phyloP scores from a whole-genome alignment of 192 early-diverging fungal species.

The Oehlia diaphana region DNA sequence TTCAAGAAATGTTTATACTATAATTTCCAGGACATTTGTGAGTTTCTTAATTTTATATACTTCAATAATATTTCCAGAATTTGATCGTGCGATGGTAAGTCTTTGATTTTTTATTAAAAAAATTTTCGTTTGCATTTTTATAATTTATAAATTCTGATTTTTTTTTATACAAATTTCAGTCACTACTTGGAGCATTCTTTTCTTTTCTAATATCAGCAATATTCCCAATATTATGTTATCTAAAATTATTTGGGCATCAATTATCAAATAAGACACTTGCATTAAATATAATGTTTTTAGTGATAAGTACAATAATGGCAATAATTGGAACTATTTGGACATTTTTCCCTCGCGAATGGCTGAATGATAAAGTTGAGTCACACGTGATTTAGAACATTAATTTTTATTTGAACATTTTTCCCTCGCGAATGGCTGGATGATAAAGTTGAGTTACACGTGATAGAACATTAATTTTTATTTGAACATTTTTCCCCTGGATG shows the following conservation, averaged over 20 bases:
- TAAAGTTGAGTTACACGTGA: not conserved
- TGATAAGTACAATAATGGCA: not conserved
- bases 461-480: too few relatives aligned
- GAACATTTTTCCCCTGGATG: too few relatives aligned
- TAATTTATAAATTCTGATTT: too few relatives aligned
- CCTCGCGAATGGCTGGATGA: not conserved
- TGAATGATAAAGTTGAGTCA: not conserved
- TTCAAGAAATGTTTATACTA: not conserved
- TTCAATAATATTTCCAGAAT: slow-evolving; percentile 6
- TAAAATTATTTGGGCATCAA: slow-evolving; percentile 15
- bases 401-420: too few relatives aligned
- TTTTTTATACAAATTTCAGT: not conserved
- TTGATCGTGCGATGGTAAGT: slow-evolving; percentile 26
- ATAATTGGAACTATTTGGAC: slow-evolving; percentile 25
- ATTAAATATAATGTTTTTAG: not conserved
- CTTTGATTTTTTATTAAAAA: not conserved
- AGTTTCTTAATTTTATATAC: slow-evolving; percentile 1
- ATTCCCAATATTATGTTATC: slow-evolving; percentile 15
- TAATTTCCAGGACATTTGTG: not conserved
- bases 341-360: slow-evolving; percentile 6
- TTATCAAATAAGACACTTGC: slow-evolving; percentile 2
- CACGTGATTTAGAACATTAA: too few relatives aligned
- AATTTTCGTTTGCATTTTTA: not conserved
- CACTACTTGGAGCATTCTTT: slow-evolving; percentile 16
- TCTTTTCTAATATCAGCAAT: slow-evolving; percentile 21